Conservation (phyloP, 768 basidiomycete species). For the Rhizopogon vinicolor region DNA sequence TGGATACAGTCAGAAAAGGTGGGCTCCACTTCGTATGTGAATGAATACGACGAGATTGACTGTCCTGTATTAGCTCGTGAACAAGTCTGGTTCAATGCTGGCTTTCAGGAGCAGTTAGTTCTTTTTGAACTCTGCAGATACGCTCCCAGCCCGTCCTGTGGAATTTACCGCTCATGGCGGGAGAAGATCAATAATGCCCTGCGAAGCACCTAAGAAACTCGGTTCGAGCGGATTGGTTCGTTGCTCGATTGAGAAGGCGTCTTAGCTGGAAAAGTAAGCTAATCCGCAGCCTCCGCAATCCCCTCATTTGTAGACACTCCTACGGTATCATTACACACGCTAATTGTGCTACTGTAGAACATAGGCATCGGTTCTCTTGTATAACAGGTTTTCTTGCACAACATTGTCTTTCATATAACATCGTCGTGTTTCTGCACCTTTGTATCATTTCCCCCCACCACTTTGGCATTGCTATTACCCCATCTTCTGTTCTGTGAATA, state of each 20-base stretch:
- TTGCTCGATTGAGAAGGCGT: conserved; percentile 6
- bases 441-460: not conserved
- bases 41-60: conserved; percentile 3
- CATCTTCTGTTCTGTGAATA: not conserved
- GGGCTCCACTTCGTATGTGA: conserved; percentile 11
- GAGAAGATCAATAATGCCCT: conserved; percentile 46
- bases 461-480: not conserved
- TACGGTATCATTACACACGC: conserved; percentile 7
- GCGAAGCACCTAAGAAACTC: conserved; percentile 20
- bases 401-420: conserved; percentile 1
- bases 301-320: conserved; percentile 15
- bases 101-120: conserved; percentile 75
- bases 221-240: not conserved
- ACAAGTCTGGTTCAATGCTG: conserved; percentile 76
- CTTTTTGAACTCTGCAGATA: conserved; percentile 73
- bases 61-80: conserved; percentile 47
- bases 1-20: conserved; percentile 61
- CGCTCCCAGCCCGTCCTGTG: conserved; percentile 51
- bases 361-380: conserved; percentile 12
- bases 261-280: conserved; percentile 9
- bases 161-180: conserved; percentile 67
- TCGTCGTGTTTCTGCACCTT: not conserved
- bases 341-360: conserved; percentile 9
- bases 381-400: conserved; percentile 2
- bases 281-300: conserved; percentile 6